Evolutionary conservation across 2,329 filamentous ascomycete genomes (phyloP).

Genomic region (Elsinoe perseae): DNA sequence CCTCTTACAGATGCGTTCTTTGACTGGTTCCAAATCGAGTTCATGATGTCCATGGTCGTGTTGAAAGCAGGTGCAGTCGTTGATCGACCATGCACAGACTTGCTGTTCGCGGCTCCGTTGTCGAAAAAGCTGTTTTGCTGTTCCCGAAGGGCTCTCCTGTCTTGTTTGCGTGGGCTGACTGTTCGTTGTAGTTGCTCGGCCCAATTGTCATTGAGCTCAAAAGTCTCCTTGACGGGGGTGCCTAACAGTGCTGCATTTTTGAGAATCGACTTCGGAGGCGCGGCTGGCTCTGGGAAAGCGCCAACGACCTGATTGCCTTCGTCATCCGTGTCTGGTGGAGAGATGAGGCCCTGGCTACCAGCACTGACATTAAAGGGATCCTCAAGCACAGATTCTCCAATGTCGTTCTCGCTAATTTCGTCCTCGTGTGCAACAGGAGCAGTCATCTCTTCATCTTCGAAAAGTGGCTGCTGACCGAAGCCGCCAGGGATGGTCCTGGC

Average conservation of each 20-base stretch:
- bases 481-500: constrained; percentile 62
- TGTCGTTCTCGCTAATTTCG: constrained; percentile 42
- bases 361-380: constrained; percentile 17
- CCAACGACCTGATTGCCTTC: constrained; percentile 69
- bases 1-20: constrained; percentile 45
- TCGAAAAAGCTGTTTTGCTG: constrained; percentile 42
- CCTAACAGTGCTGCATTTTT: constrained; percentile 37
- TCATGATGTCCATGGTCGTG: constrained; percentile 93
- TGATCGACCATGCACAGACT: constrained; percentile 42
- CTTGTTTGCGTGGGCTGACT: constrained; percentile 86
- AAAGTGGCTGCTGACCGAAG: constrained; percentile 58
- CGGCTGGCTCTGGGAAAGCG: constrained; percentile 70
- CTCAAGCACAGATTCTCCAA: constrained; percentile 15
- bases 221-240: constrained; percentile 48
- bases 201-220: constrained; percentile 71
- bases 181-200: constrained; percentile 88
- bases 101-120: background rate
- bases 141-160: constrained; percentile 64
- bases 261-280: constrained; percentile 47
- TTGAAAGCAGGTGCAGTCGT: constrained; percentile 55
- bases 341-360: constrained; percentile 12
- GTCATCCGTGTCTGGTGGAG: constrained; percentile 55
- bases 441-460: constrained; percentile 46
- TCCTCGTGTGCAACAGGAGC: constrained; percentile 43
- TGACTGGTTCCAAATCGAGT: constrained; percentile 63